A percentile compares a stretch with the other conserved stretches of the same genome.
These are phyloP conservation scores for Chytriomyces confervae DNA, from an alignment of 192 early-diverging fungal genomes.

Conservation along the genomic window DNA sequence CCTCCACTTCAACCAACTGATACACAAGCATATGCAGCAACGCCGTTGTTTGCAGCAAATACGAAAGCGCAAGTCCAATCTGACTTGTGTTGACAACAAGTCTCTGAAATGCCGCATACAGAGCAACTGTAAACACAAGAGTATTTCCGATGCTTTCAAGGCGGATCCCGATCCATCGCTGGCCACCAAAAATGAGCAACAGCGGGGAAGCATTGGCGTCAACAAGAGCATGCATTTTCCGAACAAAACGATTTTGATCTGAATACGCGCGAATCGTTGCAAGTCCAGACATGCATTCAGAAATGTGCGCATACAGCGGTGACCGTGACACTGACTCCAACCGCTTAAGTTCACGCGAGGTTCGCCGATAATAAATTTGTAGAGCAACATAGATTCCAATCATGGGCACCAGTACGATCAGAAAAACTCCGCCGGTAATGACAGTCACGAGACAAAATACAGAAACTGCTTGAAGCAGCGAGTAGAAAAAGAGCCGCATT, in stretches of 20 bases:
- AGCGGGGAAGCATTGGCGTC: constrained; percentile 19
- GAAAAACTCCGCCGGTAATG: constrained; percentile 20
- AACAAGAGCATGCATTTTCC: constrained; percentile 9
- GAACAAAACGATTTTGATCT: constrained; percentile 26
- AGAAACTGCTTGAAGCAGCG: constrained; percentile 20
- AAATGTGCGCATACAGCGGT: constrained; percentile 49
- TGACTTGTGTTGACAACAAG: constrained; percentile 9
- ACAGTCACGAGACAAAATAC: constrained; percentile 16
- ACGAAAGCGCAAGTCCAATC: constrained; percentile 7
- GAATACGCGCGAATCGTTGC: constrained; percentile 87
- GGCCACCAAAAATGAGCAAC: constrained; percentile 24
- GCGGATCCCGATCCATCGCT: constrained; percentile 31
- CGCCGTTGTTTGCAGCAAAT: constrained; percentile 22
- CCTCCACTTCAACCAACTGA: constrained; percentile 28
- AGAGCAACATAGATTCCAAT: constrained; percentile 29
- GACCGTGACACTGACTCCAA: constrained; percentile 39
- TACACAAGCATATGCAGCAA: constrained; percentile 31
- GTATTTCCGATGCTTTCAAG: constrained; percentile 27
- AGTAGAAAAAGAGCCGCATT: constrained; percentile 28
- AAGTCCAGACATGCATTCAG: constrained; percentile 77
- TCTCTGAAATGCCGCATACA: constrained; percentile 12
- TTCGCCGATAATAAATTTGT: constrained; percentile 25
- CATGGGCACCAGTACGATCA: constrained; percentile 35
- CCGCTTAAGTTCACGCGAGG: constrained; percentile 42
- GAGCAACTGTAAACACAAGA: constrained; percentile 19